phyloP scores from a whole-genome alignment of 208 protist genomes.

The Wallacemonas rigidus region DNA sequence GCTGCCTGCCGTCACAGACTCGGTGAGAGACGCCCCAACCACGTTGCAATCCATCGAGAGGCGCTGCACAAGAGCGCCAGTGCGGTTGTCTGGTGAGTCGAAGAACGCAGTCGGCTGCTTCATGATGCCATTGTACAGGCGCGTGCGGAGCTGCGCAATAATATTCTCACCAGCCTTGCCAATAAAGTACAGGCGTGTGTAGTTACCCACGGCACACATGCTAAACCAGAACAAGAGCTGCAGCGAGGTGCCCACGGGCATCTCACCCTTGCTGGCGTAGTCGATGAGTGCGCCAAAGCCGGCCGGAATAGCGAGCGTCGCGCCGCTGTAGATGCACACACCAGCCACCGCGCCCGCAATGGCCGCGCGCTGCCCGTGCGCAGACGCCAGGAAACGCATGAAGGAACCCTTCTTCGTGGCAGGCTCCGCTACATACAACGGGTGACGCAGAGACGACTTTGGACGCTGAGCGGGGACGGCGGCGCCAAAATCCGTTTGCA shows the following conservation, averaged over 20 bases:
- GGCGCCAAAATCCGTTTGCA: slow-evolving; percentile 74
- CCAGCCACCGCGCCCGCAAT: slow-evolving; percentile 71
- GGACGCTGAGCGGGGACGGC: slow-evolving; percentile 73
- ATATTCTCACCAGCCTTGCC: slow-evolving; percentile 77
- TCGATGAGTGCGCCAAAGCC: slow-evolving; percentile 87
- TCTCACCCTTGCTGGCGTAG: slow-evolving; percentile 74
- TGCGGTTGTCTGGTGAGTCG: slow-evolving; percentile 76
- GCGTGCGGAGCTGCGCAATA: slow-evolving; percentile 66
- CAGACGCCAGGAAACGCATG: slow-evolving; percentile 53
- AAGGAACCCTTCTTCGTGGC: slow-evolving; percentile 59
- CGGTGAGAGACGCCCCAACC: slow-evolving; percentile 79
- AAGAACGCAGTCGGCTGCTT: slow-evolving; percentile 78
- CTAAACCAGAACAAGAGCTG: slow-evolving; percentile 77
- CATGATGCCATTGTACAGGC: slow-evolving; percentile 69
- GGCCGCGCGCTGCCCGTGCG: slow-evolving; percentile 45
- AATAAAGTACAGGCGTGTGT: slow-evolving; percentile 69
- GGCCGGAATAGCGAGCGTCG: slow-evolving; percentile 83
- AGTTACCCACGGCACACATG: slow-evolving; percentile 71
- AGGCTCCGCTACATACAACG: slow-evolving; percentile 77
- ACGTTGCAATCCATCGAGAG: slow-evolving; percentile 91
- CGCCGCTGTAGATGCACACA: slow-evolving; percentile 73
- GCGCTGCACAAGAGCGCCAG: slow-evolving; percentile 76
- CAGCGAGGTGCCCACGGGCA: slow-evolving; percentile 77
- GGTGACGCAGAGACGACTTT: slow-evolving; percentile 24
- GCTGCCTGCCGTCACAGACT: slow-evolving; percentile 75